Evolutionary conservation across 495 filamentous ascomycete genomes (phyloP).

Genomic region (Neurospora hispaniola): DNA sequence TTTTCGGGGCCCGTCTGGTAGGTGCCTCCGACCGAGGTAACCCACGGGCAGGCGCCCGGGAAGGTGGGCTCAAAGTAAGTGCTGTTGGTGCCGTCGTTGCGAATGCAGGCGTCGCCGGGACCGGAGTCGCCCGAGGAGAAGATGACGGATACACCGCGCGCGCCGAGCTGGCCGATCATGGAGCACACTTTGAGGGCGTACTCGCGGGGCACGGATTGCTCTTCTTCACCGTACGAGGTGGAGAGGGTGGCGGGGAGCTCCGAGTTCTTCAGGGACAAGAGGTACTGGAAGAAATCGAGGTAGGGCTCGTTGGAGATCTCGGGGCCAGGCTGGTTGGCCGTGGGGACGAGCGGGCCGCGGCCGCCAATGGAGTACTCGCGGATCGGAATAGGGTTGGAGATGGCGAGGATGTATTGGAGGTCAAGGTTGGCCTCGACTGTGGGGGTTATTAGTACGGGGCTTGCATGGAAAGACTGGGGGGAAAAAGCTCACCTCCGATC

Average conservation of each 20-base stretch:
- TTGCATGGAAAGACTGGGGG: too few relatives aligned
- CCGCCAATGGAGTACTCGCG: constrained; percentile 35
- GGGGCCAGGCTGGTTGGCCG: constrained; percentile 38
- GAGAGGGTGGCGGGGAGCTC: constrained; percentile 65
- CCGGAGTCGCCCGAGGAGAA: constrained; percentile 65
- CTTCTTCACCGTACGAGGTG: constrained; percentile 74
- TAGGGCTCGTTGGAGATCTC: constrained; percentile 67
- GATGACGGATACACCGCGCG: constrained; percentile 65
- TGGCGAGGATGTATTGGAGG: constrained; percentile 54
- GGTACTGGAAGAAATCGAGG: constrained; percentile 56
- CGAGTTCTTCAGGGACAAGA: constrained; percentile 21
- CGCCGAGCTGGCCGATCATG: constrained; percentile 52
- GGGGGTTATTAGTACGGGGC: not conserved
- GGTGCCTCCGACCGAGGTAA: constrained; percentile 66
- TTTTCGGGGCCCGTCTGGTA: constrained; percentile 47
- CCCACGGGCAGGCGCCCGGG: constrained; percentile 52
- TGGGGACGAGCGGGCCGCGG: constrained; percentile 45
- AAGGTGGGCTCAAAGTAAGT: constrained; percentile 53
- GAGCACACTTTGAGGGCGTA: constrained; percentile 65
- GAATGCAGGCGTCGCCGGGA: constrained; percentile 55
- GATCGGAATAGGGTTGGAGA: constrained; percentile 27
- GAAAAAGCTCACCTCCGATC: constrained; percentile 18
- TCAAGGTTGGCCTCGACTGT: constrained; percentile 63
- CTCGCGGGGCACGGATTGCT: constrained; percentile 57
- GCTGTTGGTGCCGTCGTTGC: constrained; percentile 53